phyloP scores from a whole-genome alignment of 2,329 filamentous ascomycete genomes.

The Ophiocordyceps australis region DNA sequence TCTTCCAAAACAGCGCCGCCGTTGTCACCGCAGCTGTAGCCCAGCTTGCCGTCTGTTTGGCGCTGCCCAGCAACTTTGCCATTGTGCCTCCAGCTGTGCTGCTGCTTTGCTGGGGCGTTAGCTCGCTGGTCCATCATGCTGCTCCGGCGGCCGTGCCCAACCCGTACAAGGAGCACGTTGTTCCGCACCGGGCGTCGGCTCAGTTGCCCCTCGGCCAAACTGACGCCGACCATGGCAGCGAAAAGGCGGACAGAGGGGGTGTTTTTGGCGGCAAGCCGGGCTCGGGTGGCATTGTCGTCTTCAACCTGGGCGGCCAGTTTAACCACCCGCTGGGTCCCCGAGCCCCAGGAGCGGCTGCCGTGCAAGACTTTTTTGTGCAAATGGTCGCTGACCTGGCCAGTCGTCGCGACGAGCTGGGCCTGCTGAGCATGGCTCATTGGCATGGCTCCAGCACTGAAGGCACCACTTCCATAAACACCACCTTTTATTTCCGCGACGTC shows the following conservation, averaged over 20 bases:
- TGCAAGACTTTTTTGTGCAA: slow-evolving; percentile 16
- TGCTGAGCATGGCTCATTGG: slow-evolving; percentile 24
- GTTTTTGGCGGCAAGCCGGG: slow-evolving; percentile 11
- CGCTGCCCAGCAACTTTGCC: slow-evolving; percentile 16
- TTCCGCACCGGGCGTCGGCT: slow-evolving; percentile 15
- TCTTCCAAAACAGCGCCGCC: slow-evolving; percentile 13
- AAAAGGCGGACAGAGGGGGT: slow-evolving; percentile 5
- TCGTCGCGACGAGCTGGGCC: slow-evolving; percentile 23
- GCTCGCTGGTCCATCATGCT: slow-evolving; percentile 10
- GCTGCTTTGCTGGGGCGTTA: slow-evolving; percentile 11
- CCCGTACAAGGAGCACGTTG: slow-evolving; percentile 7
- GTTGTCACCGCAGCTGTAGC: slow-evolving; percentile 14
- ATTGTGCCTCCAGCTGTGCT: slow-evolving; percentile 13
- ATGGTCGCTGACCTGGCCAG: slow-evolving; percentile 17
- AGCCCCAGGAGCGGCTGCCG: slow-evolving; percentile 21
- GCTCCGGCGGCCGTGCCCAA: slow-evolving; percentile 1
- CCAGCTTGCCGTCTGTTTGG: slow-evolving; percentile 13
- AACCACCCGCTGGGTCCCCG: slow-evolving; percentile 31
- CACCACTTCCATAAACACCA: slow-evolving; percentile 20
- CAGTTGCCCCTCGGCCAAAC: too few species aligned
- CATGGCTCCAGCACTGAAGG: slow-evolving; percentile 15
- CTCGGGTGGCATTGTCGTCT: slow-evolving; percentile 16
- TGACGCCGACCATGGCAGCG: too few species aligned
- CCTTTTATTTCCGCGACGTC: slow-evolving; percentile 31
- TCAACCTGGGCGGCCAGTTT: slow-evolving; percentile 24